A percentile compares a stretch with the other conserved stretches of the same genome.
Evolutionary conservation across 148 eudicot genomes (phyloP).

Genomic region (Vaccinium macrocarpon): DNA sequence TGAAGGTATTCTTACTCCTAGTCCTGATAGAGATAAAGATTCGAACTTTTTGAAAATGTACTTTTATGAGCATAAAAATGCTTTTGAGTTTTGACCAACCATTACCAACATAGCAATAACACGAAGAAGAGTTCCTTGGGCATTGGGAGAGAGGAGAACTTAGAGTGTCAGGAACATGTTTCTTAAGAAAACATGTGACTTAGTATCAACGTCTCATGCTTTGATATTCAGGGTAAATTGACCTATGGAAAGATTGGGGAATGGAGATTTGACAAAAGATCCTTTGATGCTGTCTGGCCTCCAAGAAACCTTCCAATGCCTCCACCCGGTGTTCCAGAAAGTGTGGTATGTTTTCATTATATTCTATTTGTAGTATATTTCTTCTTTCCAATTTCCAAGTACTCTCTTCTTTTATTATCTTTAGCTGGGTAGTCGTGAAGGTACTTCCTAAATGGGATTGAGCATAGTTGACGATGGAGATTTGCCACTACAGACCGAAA

Average conservation of each 20-base stretch:
- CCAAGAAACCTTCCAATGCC: slow-evolving; percentile 89
- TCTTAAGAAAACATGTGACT: background rate
- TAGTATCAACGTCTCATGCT: background rate
- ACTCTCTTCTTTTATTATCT: background rate
- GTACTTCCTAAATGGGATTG: background rate
- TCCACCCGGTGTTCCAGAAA: slow-evolving; percentile 95
- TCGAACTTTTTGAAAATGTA: background rate
- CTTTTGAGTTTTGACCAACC: background rate
- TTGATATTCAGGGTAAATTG: slow-evolving; percentile 60
- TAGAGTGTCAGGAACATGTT: background rate
- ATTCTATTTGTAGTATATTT: background rate
- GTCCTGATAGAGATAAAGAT: background rate
- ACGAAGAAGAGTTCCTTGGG: background rate
- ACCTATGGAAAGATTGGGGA: slow-evolving; percentile 96
- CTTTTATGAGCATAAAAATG: background rate
- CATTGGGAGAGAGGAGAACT: background rate
- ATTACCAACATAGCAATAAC: background rate
- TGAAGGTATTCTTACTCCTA: slow-evolving; percentile 52
- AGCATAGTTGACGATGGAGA: background rate
- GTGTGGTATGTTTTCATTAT: slow-evolving; percentile 67
- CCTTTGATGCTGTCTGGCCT: slow-evolving; percentile 58
- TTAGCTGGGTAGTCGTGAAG: background rate
- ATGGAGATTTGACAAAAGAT: slow-evolving; percentile 99
- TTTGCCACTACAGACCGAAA: background rate
- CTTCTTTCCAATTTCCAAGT: slow-evolving; percentile 7